Conservation (phyloP, 2,329 filamentous ascomycete species). For the Laburnicola sp. region DNA sequence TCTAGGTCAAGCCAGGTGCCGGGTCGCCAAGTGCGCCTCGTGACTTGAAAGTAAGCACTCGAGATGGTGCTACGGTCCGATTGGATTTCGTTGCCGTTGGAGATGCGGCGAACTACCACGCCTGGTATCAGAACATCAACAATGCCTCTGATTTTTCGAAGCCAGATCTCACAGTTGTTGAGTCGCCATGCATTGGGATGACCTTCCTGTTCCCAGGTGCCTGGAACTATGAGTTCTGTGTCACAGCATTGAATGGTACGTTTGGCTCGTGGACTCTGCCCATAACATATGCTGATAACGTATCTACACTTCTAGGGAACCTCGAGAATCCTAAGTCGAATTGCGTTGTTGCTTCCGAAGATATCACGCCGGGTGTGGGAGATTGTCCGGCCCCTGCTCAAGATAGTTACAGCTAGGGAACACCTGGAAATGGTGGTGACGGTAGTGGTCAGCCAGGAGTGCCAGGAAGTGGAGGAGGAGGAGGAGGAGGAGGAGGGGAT, state of each 20-base stretch:
- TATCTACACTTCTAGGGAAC: slow-evolving; percentile 1
- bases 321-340: slow-evolving; percentile 8
- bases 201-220: slow-evolving; percentile 9
- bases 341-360: slow-evolving; percentile 4
- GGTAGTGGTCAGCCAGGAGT: slow-evolving; percentile 4
- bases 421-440: slow-evolving; percentile 6
- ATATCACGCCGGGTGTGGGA: slow-evolving; percentile 2
- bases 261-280: too few species aligned
- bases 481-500: slow-evolving; percentile 2
- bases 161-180: background rate
- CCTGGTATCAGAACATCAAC: slow-evolving; percentile 2
- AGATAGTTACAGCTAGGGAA: slow-evolving; percentile 1
- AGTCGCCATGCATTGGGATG: slow-evolving; percentile 3
- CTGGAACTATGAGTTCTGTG: slow-evolving; percentile 16
- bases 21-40: slow-evolving; percentile 1
- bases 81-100: background rate
- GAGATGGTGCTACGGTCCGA: slow-evolving; percentile 3
- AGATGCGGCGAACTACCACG: background rate
- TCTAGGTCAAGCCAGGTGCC: slow-evolving; percentile 5
- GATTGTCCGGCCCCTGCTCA: slow-evolving; percentile 1
- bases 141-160: background rate
- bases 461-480: slow-evolving; percentile 4
- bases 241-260: slow-evolving; percentile 11
- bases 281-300: background rate
- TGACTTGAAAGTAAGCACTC: slow-evolving; percentile 1